A percentile compares a stretch with the other conserved stretches of the same genome.
Evolutionary conservation across 2,329 filamentous ascomycete species (phyloP).

Genomic region (Shiraia sp.): DNA sequence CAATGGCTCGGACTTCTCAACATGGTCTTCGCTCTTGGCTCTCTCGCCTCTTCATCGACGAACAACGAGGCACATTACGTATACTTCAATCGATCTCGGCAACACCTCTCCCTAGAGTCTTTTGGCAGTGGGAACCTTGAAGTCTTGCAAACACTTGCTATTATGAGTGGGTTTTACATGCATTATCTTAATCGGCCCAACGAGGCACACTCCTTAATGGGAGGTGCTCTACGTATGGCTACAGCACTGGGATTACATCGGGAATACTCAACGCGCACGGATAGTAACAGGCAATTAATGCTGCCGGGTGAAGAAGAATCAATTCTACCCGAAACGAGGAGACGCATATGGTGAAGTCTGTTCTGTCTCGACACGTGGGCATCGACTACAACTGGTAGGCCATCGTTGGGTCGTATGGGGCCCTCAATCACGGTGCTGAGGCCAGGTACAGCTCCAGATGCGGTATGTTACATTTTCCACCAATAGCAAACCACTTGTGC

Average conservation of each 20-base stretch:
- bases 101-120: conserved; percentile 67
- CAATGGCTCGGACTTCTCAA: conserved; percentile 75
- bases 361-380: conserved; percentile 52
- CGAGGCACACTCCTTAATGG: conserved; percentile 73
- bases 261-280: conserved; percentile 55
- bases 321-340: conserved; percentile 44
- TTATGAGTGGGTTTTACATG: conserved; percentile 76
- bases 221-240: conserved; percentile 74
- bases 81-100: conserved; percentile 71
- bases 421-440: conserved; percentile 45
- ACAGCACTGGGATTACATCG: conserved; percentile 72
- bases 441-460: conserved; percentile 38
- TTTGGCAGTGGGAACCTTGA: conserved; percentile 74
- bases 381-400: conserved; percentile 49
- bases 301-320: conserved; percentile 36
- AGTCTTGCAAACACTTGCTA: conserved; percentile 69
- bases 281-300: conserved; percentile 18
- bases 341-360: conserved; percentile 51
- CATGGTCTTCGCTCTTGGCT: conserved; percentile 76
- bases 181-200: conserved; percentile 79
- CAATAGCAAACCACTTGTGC: neutral
- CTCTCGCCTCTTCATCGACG: conserved; percentile 67
- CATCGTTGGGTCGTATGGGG: conserved; percentile 45
- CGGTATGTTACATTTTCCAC: conserved; percentile 23
- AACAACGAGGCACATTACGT: conserved; percentile 68